Evolutionary conservation across 169 alveolate species (phyloP), one percentile per base, ranked within the genome.

Genomic region (Plasmodium cynomolgi): DNA sequence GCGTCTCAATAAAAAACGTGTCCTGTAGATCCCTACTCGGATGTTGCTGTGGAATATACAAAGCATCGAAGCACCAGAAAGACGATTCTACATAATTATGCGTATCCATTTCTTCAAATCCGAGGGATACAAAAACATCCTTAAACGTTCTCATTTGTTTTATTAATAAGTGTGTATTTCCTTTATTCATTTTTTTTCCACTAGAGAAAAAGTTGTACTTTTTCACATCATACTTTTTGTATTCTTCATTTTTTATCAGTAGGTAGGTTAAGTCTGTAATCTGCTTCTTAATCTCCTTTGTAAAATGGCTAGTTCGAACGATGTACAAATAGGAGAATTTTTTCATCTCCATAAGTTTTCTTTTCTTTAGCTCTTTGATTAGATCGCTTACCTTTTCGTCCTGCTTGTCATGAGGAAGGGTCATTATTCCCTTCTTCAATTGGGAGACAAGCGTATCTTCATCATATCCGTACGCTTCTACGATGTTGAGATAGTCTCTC

Each of bases 1-100:
- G 94, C 20, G 93, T 96, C 82, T 97, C 96, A 54, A 99, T 93
- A 97, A 99, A 99, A 98, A 99, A 99, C 29, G 99, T 99, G 95
- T 99, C 99, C 93, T 99, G 99, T 20, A 99, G 98, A 95, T 99
- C 99, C 71, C 99, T 98, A 3, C 99, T 99, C 13, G 99, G 99
- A 94, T 99, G 99, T 93, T 99, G 99, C 97, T 99, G 99, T 11
- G 99, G 99, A 93, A 98, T 99, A 98, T 98, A 99, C 56, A 99
- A 98, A 9, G 99, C 97, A 95, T 99, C 99, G 96, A 99, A 99
- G 96, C 99, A 99, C 99, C 99, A 99, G 97, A 99, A 99, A 6
- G 99, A 98, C 71, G 99, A 97, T 96, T 99, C 99, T 20, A 99
- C 99, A 96, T 97, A 99, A 91, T 98, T 98, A 92, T 99, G 97